Evolutionary conservation across 495 filamentous ascomycete species (phyloP).

Genomic region (Penicillium nucicola): DNA sequence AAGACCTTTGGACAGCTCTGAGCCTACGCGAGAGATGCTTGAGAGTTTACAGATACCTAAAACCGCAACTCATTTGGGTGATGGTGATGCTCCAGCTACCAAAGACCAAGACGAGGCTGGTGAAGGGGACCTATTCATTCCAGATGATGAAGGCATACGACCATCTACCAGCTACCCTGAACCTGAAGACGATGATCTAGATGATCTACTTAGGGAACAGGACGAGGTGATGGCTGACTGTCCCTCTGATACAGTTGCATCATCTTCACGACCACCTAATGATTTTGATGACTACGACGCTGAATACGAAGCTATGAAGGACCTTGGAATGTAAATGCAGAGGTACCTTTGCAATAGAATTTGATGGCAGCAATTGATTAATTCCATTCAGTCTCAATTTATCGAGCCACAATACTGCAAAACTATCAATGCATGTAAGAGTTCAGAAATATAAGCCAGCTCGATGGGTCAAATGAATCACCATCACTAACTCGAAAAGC

Average conservation of each 20-base stretch:
- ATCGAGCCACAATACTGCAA: too few species aligned
- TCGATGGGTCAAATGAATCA: too few species aligned
- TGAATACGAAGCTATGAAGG: constrained; percentile 36
- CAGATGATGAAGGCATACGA: constrained; percentile 16
- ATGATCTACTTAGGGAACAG: constrained; percentile 34
- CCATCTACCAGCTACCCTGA: constrained; percentile 12
- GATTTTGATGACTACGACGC: constrained; percentile 21
- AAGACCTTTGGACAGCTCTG: constrained; percentile 7
- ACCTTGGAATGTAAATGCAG: constrained; percentile 18
- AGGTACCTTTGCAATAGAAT: neutral
- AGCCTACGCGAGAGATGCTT: neutral
- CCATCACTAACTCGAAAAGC: too few species aligned
- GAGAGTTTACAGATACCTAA: neutral
- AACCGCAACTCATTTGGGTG: constrained; percentile 2
- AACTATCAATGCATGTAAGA: too few species aligned
- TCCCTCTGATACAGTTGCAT: neutral
- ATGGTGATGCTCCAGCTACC: neutral
- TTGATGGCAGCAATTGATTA: constrained; percentile 3
- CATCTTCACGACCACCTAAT: neutral
- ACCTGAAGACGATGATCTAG: constrained; percentile 37
- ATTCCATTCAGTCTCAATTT: too few species aligned
- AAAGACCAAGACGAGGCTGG: neutral
- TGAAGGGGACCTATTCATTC: constrained; percentile 27
- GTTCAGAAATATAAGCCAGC: too few species aligned
- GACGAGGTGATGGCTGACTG: constrained; percentile 11